A percentile compares a stretch with the other conserved stretches of the same genome.
phyloP scores from a whole-genome alignment of 768 basidiomycete genomes.

The Lactifluus subvellereus region DNA sequence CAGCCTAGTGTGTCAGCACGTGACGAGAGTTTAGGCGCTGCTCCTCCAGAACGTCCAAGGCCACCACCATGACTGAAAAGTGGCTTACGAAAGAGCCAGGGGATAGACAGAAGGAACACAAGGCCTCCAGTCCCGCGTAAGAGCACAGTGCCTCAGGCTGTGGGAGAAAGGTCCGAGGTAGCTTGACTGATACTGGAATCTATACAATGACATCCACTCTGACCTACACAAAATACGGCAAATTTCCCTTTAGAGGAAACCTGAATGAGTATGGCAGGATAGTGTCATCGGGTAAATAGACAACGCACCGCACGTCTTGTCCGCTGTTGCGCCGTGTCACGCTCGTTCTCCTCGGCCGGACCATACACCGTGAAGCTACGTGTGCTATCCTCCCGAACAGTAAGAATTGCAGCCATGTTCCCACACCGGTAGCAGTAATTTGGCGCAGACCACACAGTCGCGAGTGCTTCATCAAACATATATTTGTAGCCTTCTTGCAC shows the following conservation, averaged over 20 bases:
- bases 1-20: too few species aligned
- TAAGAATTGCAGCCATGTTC: constrained; percentile 88
- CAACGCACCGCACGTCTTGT: constrained; percentile 65
- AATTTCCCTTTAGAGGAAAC: constrained; percentile 38
- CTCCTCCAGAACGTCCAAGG: too few species aligned
- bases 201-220: constrained; percentile 1
- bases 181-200: background rate
- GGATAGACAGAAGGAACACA: too few species aligned
- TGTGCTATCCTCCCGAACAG: constrained; percentile 61
- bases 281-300: background rate
- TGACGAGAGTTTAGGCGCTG: too few species aligned
- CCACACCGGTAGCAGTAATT: constrained; percentile 59
- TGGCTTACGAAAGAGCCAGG: too few species aligned
- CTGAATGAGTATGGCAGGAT: background rate
- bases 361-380: constrained; percentile 77
- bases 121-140: too few species aligned
- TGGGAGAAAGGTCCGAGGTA: background rate
- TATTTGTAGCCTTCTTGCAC: constrained; percentile 96
- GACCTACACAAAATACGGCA: constrained; percentile 49
- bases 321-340: constrained; percentile 69
- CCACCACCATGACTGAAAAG: too few species aligned
- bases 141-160: too few species aligned
- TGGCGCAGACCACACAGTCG: constrained; percentile 66
- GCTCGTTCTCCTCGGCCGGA: constrained; percentile 84
- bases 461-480: constrained; percentile 91